Conservation (phyloP, 2,329 filamentous ascomycete genomes). For the Alternaria novae-zelandiae region DNA sequence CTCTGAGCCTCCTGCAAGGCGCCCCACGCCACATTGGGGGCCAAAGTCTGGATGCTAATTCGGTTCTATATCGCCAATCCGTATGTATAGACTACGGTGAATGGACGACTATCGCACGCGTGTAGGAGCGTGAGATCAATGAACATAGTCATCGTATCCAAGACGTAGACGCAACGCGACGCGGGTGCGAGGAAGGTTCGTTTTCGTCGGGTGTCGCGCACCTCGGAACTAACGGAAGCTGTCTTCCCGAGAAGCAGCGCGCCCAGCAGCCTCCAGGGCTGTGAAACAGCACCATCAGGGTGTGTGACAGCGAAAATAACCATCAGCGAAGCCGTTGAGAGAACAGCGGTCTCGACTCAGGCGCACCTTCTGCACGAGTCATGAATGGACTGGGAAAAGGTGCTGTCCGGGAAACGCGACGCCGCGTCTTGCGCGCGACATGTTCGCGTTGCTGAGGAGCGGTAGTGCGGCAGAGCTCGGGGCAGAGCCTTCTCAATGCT, state of each 20-base stretch:
- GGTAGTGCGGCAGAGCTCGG: constrained; percentile 6
- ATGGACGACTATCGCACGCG: background rate
- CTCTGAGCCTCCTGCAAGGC: background rate
- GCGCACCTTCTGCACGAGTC: background rate
- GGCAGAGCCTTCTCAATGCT: constrained; percentile 1
- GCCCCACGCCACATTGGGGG: background rate
- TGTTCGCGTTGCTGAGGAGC: constrained; percentile 14
- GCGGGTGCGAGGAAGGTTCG: background rate
- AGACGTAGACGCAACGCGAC: background rate
- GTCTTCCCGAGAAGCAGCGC: background rate
- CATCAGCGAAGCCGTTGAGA: background rate
- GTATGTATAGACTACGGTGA: background rate
- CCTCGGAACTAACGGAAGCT: background rate
- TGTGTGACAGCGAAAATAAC: background rate
- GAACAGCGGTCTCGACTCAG: background rate
- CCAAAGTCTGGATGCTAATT: background rate
- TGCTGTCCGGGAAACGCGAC: background rate
- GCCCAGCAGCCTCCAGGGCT: background rate
- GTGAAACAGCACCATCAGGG: background rate
- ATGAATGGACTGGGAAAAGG: background rate
- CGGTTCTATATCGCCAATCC: background rate
- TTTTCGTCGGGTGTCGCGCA: background rate
- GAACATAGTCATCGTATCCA: background rate
- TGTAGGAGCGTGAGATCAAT: background rate
- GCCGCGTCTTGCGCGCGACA: constrained; percentile 1